These are phyloP conservation scores for Lactarius sp. DNA, from an alignment of 768 basidiomycete species.

Conservation along the genomic window DNA sequence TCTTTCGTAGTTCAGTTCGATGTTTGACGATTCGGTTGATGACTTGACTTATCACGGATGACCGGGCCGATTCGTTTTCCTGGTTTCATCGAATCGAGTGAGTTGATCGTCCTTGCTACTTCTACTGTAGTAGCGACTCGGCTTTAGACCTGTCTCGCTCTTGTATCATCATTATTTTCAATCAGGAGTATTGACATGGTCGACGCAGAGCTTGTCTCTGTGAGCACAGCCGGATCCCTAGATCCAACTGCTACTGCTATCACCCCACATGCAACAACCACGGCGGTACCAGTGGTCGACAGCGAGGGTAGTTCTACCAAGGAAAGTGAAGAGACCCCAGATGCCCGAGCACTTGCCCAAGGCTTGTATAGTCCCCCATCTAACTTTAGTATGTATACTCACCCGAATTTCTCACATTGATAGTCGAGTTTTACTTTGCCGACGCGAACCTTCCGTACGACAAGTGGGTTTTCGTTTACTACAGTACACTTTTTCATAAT, in stretches of 20 bases:
- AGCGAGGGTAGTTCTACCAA: neutral
- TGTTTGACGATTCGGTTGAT: no score
- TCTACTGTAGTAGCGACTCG: neutral
- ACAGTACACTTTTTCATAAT: no score
- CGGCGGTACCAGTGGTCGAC: neutral
- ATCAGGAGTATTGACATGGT: slow-evolving; percentile 9
- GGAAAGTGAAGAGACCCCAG: slow-evolving; percentile 34
- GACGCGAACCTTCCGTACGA: slow-evolving; percentile 94
- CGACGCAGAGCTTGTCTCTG: neutral
- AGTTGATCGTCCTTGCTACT: no score
- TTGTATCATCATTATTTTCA: neutral
- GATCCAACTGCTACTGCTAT: neutral
- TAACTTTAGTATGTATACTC: neutral
- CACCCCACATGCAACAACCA: neutral
- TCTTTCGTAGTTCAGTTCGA: no score
- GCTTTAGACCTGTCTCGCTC: neutral
- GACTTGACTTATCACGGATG: neutral
- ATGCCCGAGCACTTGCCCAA: slow-evolving; percentile 50
- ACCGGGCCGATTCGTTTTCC: slow-evolving; percentile 4
- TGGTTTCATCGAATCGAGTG: neutral
- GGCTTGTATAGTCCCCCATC: slow-evolving; percentile 35
- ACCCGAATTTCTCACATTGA: neutral
- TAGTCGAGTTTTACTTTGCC: slow-evolving; percentile 96
- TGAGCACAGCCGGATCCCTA: neutral
- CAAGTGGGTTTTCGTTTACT: slow-evolving; percentile 44